Base-by-base conservation (phyloP, 164 flowering plant genomes). In the Dillenia turbinata region DNA sequence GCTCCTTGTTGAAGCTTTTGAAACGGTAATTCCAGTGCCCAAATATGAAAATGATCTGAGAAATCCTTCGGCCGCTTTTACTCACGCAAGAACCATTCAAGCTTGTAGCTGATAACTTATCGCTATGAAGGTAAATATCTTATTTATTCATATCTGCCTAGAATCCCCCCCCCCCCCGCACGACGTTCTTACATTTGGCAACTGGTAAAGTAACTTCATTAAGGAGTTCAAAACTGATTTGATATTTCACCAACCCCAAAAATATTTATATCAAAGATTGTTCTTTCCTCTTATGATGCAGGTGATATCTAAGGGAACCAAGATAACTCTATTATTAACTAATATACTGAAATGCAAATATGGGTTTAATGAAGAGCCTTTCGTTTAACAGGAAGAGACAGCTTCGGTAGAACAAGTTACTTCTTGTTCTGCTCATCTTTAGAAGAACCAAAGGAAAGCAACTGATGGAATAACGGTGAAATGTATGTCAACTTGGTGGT, bases 1-100 rank as follows among this genome's bases (percentile, higher is more conserved):
- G 17, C 71, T 88, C 56, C 88, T 86, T 3, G 91, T 88, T 53
- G 86, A 83, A 71, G 95, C 95, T 49, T 88, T 84, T 52, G 89
- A 88, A 62, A 68, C 73, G 49, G 95, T 86, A 26, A 51, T 62
- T 58, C 89, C 91, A 49, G 51, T 50, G 40, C 69, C 81, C 9
- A 78, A 71, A 50, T 70, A 1, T 45, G 80, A 83, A 64, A 15
- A 69, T 19, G 79, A 24, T 47, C 10, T 10, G 47, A 33, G 6
- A 33, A 33, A 33, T 33, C 40, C 57, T 16, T 26, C 66, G 12
- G 50, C 66, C 52, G 26, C 50, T 45, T 76, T 33, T 33, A 33
- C 40, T 33, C 40, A 33, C 5, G 40, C 40, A 33, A 33, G 40
- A 33, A 33, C 40, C 40, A 33, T 33, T 33, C 40, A 33, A 33